phyloP scores from a whole-genome alignment of 441 rosid species.

The Syzygium syzygioides region DNA sequence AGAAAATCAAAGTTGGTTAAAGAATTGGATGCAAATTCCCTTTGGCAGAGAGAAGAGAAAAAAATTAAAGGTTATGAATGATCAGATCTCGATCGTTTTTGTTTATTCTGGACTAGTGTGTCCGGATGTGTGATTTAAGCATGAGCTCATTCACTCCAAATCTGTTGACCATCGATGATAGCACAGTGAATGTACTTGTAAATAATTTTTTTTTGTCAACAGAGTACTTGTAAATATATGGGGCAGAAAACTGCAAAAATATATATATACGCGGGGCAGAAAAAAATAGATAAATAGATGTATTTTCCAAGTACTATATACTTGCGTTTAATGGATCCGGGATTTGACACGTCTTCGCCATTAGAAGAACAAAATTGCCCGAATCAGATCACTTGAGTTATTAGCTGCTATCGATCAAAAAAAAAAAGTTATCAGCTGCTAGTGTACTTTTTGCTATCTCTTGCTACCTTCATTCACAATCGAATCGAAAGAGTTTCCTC shows the following conservation, averaged over 20 bases:
- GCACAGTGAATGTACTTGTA: not conserved
- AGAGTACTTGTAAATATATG: not conserved
- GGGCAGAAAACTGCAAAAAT: not conserved
- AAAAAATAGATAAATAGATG: not conserved
- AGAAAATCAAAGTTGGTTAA: not conserved
- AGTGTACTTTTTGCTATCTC: not conserved
- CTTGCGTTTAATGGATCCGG: not conserved
- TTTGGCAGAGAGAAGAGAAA: not conserved
- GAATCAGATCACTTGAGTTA: not conserved
- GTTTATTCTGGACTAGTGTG: not conserved
- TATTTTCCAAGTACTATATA: not conserved
- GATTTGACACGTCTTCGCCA: not conserved
- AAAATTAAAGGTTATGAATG: not conserved
- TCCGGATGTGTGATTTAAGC: not conserved
- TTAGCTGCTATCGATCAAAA: no score
- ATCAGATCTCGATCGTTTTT: not conserved
- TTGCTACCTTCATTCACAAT: not conserved
- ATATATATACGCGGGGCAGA: not conserved
- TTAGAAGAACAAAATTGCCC: not conserved
- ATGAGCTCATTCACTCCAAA: not conserved
- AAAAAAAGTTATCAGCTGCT: rapidly evolving
- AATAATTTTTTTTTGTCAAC: not conserved
- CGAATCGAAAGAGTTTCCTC: not conserved
- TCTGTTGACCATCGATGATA: not conserved
- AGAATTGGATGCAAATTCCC: not conserved